Evolutionary conservation across 2,329 filamentous ascomycete genomes (phyloP).

Genomic region (Tolypocladium cylindrosporum): DNA sequence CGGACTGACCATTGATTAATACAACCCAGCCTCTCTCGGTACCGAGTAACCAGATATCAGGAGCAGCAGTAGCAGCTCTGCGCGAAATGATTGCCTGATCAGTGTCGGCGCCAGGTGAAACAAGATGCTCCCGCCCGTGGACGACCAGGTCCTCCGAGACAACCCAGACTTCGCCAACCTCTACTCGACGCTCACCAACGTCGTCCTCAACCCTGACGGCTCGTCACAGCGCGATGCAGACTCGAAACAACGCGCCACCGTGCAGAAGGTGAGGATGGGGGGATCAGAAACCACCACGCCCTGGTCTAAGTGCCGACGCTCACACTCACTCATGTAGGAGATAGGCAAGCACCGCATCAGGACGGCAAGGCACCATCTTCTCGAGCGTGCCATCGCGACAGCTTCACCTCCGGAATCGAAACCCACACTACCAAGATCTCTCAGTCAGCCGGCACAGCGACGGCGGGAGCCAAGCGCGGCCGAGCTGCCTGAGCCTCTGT

Average conservation of each 20-base stretch:
- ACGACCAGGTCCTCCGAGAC: slow-evolving; percentile 39
- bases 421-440: slow-evolving; percentile 2
- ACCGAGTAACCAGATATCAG: not conserved
- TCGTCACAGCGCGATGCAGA: slow-evolving; percentile 43
- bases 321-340: slow-evolving; percentile 24
- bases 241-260: slow-evolving; percentile 37
- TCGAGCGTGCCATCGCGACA: slow-evolving; percentile 38
- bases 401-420: slow-evolving; percentile 22
- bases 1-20: not conserved
- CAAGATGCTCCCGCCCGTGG: slow-evolving; percentile 48
- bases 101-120: slow-evolving; percentile 3
- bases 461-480: slow-evolving; percentile 7
- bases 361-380: slow-evolving; percentile 38
- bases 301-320: not conserved
- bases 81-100: not conserved
- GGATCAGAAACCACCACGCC: not conserved
- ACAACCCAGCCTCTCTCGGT: not conserved
- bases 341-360: slow-evolving; percentile 37
- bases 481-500: slow-evolving; percentile 31
- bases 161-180: slow-evolving; percentile 53
- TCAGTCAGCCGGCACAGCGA: slow-evolving; percentile 1
- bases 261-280: slow-evolving; percentile 32
- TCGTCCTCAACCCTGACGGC: slow-evolving; percentile 46
- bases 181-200: slow-evolving; percentile 42
- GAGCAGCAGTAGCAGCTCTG: not conserved